A percentile compares a stretch with the other conserved stretches of the same genome.
Conservation (phyloP, 805 yeast species). For the Kodamaea fukazawae region DNA sequence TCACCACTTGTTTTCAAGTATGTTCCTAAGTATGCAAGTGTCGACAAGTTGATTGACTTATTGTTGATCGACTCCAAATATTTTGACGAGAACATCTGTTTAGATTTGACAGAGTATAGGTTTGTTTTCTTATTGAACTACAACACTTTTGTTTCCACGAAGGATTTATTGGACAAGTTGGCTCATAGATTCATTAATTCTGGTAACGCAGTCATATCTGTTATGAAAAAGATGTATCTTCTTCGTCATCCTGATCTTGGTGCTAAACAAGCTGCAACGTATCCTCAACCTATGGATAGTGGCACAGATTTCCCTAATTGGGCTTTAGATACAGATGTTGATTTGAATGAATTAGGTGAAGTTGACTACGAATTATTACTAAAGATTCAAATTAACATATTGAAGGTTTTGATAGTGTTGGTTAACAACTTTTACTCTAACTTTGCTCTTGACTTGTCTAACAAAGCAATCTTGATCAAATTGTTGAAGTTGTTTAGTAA, state of each 20-base stretch:
- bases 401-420: constrained; percentile 71
- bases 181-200: constrained; percentile 42
- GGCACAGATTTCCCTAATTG: constrained; percentile 55
- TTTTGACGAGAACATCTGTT: constrained; percentile 41
- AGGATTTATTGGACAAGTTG: constrained; percentile 37
- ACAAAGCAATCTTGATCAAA: constrained; percentile 59
- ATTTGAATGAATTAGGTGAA: constrained; percentile 41
- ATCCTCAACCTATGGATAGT: constrained; percentile 9
- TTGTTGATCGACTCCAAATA: constrained; percentile 66
- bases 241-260: constrained; percentile 12
- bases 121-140: constrained; percentile 42
- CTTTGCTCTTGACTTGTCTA: constrained; percentile 64
- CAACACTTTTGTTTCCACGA: constrained; percentile 39
- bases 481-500: constrained; percentile 65
- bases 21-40: constrained; percentile 52
- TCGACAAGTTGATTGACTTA: constrained; percentile 76
- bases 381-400: constrained; percentile 76
- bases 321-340: constrained; percentile 41
- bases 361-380: constrained; percentile 67
- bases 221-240: constrained; percentile 34
- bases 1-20: constrained; percentile 7
- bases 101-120: constrained; percentile 41
- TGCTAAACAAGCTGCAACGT: constrained; percentile 6
- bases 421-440: constrained; percentile 72
- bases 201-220: constrained; percentile 44